phyloP scores from a whole-genome alignment of 192 early-diverging fungal species.

The Thoreauomyces humboldtii region DNA sequence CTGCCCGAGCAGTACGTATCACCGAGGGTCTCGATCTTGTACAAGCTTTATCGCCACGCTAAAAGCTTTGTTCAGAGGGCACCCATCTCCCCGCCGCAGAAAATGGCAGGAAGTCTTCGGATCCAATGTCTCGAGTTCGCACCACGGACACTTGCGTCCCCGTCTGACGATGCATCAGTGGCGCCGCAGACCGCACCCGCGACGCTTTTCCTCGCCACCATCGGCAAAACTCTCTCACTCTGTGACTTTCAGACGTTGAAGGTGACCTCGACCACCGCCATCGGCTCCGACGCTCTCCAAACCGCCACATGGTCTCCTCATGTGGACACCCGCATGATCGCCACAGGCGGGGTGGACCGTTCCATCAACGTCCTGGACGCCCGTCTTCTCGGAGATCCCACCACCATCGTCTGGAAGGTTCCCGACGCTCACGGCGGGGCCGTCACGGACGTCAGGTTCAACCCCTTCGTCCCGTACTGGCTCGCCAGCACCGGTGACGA shows the following conservation, averaged over 20 bases:
- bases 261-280: conserved; percentile 28
- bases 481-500: conserved; percentile 62
- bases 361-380: conserved; percentile 40
- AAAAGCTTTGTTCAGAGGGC: too few relatives aligned
- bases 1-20: conserved; percentile 5
- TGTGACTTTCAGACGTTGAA: conserved; percentile 38
- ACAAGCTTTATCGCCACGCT: not conserved
- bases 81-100: conserved; percentile 34
- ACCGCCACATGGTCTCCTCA: conserved; percentile 44
- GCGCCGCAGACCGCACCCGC: conserved; percentile 6
- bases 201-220: conserved; percentile 37
- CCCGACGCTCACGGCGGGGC: conserved; percentile 39
- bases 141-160: conserved; percentile 9
- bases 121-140: conserved; percentile 39
- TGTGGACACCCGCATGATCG: conserved; percentile 32
- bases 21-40: not conserved
- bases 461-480: conserved; percentile 77
- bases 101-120: conserved; percentile 25
- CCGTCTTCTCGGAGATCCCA: conserved; percentile 27
- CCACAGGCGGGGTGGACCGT: conserved; percentile 38
- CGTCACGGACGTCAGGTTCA: conserved; percentile 61
- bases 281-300: conserved; percentile 36
- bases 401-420: conserved; percentile 8
- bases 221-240: conserved; percentile 24
- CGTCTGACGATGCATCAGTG: too few relatives aligned